Evolutionary conservation across 768 basidiomycete genomes (phyloP).

Genomic region (Pulveroboletus sp.): DNA sequence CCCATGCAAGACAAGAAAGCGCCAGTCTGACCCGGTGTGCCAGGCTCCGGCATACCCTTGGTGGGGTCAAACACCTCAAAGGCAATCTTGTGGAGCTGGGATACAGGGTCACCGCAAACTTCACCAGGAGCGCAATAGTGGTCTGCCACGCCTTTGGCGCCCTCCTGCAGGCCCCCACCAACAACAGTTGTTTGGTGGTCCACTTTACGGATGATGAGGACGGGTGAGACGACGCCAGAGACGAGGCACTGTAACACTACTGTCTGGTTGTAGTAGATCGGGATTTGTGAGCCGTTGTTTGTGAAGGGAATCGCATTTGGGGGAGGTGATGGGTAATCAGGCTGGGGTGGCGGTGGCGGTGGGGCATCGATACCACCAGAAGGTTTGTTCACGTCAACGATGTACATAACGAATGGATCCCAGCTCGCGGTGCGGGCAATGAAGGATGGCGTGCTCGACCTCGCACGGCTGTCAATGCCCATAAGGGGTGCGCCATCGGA

Average conservation of each 20-base stretch:
- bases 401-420: conserved; percentile 97
- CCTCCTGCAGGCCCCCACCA: conserved; percentile 86
- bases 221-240: conserved; percentile 90
- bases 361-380: conserved; percentile 71
- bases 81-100: conserved; percentile 92
- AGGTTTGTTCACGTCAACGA: conserved; percentile 88
- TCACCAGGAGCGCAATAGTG: conserved; percentile 81
- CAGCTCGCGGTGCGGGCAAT: conserved; percentile 87
- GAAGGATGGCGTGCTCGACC: conserved; percentile 76
- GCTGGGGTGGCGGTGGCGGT: conserved; percentile 76
- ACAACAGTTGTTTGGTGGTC: conserved; percentile 87
- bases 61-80: conserved; percentile 81
- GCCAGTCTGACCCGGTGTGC: conserved; percentile 72
- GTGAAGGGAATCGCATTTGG: conserved; percentile 86
- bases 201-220: conserved; percentile 90
- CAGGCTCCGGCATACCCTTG: conserved; percentile 67
- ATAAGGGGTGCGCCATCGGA: conserved; percentile 86
- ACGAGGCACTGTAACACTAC: conserved; percentile 92
- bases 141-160: conserved; percentile 78
- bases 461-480: conserved; percentile 69
- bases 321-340: conserved; percentile 88
- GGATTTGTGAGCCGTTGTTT: conserved; percentile 78
- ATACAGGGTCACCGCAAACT: conserved; percentile 89
- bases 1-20: conserved; percentile 89
- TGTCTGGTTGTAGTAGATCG: conserved; percentile 95